phyloP scores from a whole-genome alignment of 176 grass and related monocot genomes.

The Oryza australiensis region DNA sequence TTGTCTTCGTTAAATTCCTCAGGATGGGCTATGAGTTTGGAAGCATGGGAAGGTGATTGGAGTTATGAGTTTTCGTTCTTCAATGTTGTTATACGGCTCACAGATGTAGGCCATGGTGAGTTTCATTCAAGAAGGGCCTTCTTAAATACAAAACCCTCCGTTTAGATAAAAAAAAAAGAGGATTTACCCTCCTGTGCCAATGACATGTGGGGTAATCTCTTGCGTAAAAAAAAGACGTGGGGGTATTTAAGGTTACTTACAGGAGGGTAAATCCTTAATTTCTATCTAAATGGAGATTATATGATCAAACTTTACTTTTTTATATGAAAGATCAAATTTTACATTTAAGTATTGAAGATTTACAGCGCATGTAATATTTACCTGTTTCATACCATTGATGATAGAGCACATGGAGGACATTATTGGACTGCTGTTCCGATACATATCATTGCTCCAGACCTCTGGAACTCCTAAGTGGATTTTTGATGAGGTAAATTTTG shows the following conservation, averaged over 20 bases:
- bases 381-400: conserved; percentile 26
- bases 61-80: conserved; percentile 91
- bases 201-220: too few relatives aligned
- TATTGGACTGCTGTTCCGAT: conserved; percentile 83
- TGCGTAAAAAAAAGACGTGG: too few relatives aligned
- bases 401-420: conserved; percentile 91
- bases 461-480: conserved; percentile 86
- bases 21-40: conserved; percentile 96
- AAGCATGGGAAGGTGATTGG: conserved; percentile 69
- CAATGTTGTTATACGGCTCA: conserved; percentile 71
- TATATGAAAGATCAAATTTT: too few relatives aligned
- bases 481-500: conserved; percentile 87
- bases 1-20: conserved; percentile 28
- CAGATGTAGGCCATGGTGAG: conserved; percentile 92
- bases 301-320: too few relatives aligned
- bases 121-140: conserved; percentile 42
- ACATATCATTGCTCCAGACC: conserved; percentile 72
- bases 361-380: conserved; percentile 5
- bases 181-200: too few relatives aligned
- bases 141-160: not conserved
- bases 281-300: too few relatives aligned
- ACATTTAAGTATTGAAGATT: conserved; percentile 18
- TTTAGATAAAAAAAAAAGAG: too few relatives aligned
- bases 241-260: too few relatives aligned
- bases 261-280: too few relatives aligned